phyloP scores from a whole-genome alignment of 441 rosid genomes.

The Geranium incanum region DNA sequence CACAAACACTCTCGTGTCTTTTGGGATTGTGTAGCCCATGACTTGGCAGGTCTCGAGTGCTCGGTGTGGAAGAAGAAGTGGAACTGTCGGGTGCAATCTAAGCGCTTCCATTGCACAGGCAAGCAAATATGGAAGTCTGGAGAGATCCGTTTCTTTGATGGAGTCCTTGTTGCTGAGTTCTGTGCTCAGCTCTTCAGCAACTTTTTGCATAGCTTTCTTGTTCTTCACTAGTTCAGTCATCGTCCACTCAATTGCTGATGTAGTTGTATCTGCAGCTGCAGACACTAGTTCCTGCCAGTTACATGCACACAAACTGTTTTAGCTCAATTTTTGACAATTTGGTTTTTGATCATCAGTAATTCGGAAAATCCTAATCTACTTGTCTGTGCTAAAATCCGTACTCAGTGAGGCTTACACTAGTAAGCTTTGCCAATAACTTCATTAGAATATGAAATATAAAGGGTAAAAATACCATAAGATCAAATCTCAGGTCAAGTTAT shows the following conservation, averaged over 20 bases:
- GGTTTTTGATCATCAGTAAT: too few relatives aligned
- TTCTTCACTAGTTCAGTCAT: slow-evolving; percentile 18
- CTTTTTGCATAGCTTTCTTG: slow-evolving; percentile 18
- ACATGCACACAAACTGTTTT: too few relatives aligned
- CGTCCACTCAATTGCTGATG: slow-evolving; percentile 21
- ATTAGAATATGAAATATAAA: too few relatives aligned
- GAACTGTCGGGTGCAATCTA: background rate
- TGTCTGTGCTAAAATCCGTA: too few relatives aligned
- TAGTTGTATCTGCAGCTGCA: background rate
- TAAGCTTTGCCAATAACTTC: too few relatives aligned
- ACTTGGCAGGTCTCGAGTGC: slow-evolving; percentile 3
- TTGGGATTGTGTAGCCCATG: slow-evolving; percentile 13
- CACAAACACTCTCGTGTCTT: background rate
- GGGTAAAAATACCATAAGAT: too few relatives aligned
- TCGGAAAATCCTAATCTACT: too few relatives aligned
- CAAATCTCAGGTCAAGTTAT: too few relatives aligned
- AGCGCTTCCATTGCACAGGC: background rate
- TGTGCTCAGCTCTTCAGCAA: slow-evolving; percentile 14
- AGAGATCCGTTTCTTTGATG: slow-evolving; percentile 1
- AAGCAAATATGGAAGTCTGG: background rate
- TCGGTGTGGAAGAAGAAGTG: background rate
- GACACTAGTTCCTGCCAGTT: background rate
- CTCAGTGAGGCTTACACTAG: too few relatives aligned
- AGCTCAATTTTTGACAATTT: too few relatives aligned
- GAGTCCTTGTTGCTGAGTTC: background rate